Conservation (phyloP, 129 eudicot species). For the Flaveria ramosissima region DNA sequence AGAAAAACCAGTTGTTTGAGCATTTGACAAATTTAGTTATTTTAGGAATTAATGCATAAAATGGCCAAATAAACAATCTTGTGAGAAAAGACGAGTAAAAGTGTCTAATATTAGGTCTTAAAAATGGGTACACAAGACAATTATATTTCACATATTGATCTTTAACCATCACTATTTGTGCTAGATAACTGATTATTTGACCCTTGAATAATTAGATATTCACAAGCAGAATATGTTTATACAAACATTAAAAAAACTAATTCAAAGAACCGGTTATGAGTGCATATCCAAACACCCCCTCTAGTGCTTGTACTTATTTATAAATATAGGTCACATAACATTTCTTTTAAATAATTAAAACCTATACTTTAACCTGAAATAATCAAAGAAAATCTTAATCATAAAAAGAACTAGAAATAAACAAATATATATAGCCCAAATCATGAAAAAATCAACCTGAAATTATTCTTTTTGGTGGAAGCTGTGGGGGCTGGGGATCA, state of each 20-base stretch:
- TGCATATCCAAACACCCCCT: background rate
- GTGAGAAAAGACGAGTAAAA: background rate
- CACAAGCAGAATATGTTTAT: background rate
- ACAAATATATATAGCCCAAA: conserved; percentile 3
- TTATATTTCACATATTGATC: background rate
- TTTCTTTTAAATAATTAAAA: background rate
- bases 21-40: too few species aligned
- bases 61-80: background rate
- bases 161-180: background rate
- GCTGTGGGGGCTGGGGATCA: conserved; percentile 96
- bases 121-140: background rate
- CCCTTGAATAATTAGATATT: background rate
- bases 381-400: background rate
- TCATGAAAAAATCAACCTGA: conserved; percentile 54
- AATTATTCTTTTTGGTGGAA: conserved; percentile 88
- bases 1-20: too few species aligned
- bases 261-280: background rate
- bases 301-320: background rate
- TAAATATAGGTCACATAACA: background rate
- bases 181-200: background rate
- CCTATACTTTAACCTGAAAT: background rate
- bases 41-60: background rate
- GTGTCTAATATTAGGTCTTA: background rate
- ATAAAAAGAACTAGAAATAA: background rate
- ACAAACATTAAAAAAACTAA: background rate